These are phyloP conservation scores for Gastrolobium villosum DNA, from an alignment of 306 rosid species.

Conservation along the genomic window DNA sequence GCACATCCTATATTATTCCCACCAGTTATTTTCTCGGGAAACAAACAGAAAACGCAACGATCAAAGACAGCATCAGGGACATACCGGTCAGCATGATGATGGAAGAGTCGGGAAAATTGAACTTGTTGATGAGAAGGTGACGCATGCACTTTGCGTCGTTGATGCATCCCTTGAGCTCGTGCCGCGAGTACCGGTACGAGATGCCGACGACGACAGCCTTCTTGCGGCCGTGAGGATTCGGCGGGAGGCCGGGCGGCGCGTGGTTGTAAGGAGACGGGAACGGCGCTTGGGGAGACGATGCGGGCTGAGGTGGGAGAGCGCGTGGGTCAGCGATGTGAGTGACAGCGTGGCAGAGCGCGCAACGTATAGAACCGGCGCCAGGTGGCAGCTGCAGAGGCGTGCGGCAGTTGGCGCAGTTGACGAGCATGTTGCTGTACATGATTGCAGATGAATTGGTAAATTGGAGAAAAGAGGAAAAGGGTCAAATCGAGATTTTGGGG, in stretches of 20 bases:
- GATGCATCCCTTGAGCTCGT: constrained; percentile 94
- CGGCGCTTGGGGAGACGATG: constrained; percentile 38
- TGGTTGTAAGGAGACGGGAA: constrained; percentile 59
- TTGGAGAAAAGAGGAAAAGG: constrained; percentile 27
- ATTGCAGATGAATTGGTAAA: constrained; percentile 4
- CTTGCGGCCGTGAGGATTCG: constrained; percentile 83
- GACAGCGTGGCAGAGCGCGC: constrained; percentile 85
- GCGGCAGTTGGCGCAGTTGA: constrained; percentile 84
- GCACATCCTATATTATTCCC: neutral
- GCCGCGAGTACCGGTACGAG: constrained; percentile 79
- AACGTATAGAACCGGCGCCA: constrained; percentile 83
- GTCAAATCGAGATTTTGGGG: constrained; percentile 4
- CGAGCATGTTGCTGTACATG: constrained; percentile 63
- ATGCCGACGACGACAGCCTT: constrained; percentile 93
- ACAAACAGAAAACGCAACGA: constrained; percentile 2
- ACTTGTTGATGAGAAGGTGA: constrained; percentile 79
- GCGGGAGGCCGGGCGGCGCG: constrained; percentile 73
- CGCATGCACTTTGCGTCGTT: constrained; percentile 96
- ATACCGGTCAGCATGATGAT: constrained; percentile 96
- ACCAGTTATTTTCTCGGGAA: neutral
- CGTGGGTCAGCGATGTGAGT: constrained; percentile 82
- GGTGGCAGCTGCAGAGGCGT: constrained; percentile 83
- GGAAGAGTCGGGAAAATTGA: constrained; percentile 77
- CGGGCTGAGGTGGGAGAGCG: constrained; percentile 55
- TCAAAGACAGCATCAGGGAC: neutral